Conservation (phyloP, 2,329 filamentous ascomycete genomes). For the Monilinia fructigena region DNA sequence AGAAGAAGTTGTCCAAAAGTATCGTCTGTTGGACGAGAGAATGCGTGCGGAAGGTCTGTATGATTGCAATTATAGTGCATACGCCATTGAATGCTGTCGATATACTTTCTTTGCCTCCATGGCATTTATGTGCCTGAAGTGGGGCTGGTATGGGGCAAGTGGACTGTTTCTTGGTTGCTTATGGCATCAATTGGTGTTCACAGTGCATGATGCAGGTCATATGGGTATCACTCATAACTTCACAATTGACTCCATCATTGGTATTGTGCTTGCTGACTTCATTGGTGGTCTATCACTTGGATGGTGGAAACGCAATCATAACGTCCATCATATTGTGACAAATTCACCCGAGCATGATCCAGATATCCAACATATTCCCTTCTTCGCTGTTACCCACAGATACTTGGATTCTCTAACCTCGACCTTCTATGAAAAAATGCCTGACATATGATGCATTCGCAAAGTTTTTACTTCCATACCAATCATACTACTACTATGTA, state of each 20-base stretch:
- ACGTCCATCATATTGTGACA: constrained; percentile 94
- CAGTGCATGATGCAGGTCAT: constrained; percentile 91
- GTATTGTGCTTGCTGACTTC: constrained; percentile 87
- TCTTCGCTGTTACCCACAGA: constrained; percentile 83
- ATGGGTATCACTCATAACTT: constrained; percentile 97
- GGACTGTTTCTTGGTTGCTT: constrained; percentile 75
- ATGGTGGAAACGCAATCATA: constrained; percentile 98
- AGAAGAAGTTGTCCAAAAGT: constrained; percentile 72
- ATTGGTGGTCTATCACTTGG: constrained; percentile 85
- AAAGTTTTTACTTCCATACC: constrained; percentile 67
- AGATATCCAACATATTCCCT: constrained; percentile 87
- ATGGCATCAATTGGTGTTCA: constrained; percentile 95
- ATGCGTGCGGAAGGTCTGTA: constrained; percentile 76
- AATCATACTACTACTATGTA: constrained; percentile 81
- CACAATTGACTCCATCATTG: constrained; percentile 77
- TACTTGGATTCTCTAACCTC: constrained; percentile 72
- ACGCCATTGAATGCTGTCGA: constrained; percentile 70
- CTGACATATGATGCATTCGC: constrained; percentile 78
- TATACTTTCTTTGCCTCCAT: constrained; percentile 67
- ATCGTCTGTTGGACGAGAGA: constrained; percentile 71
- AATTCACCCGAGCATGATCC: constrained; percentile 95
- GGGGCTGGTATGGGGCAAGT: constrained; percentile 66
- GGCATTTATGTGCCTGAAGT: constrained; percentile 60
- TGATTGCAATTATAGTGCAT: constrained; percentile 78
- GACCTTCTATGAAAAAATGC: constrained; percentile 75